These are phyloP conservation scores for Histomonas meleagridis DNA, from an alignment of 208 protist species.

Conservation along the genomic window DNA sequence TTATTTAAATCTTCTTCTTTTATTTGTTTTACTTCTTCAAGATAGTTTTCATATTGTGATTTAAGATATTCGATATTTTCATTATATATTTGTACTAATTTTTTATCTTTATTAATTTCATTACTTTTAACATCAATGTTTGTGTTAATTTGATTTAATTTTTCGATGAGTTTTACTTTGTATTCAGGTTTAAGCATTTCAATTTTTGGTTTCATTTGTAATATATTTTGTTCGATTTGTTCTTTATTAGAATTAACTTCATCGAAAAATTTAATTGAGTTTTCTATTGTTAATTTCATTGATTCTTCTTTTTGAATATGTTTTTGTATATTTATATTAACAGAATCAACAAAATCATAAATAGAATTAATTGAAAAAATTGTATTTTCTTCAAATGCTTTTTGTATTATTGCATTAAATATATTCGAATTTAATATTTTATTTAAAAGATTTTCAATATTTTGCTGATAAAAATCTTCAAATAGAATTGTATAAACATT, in stretches of 20 bases:
- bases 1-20: background rate
- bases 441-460: no score
- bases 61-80: background rate
- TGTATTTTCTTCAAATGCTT: no score
- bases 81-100: background rate
- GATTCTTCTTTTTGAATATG: background rate
- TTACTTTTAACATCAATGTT: background rate
- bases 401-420: no score
- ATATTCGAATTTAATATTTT: no score
- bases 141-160: background rate
- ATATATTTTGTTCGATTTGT: background rate
- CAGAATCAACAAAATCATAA: background rate
- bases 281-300: background rate
- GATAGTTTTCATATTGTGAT: background rate
- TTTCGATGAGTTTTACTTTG: background rate
- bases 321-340: background rate
- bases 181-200: background rate
- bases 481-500: no score
- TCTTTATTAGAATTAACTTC: background rate
- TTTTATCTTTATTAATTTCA: background rate
- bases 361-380: background rate
- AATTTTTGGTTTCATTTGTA: background rate
- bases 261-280: background rate
- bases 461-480: no score
- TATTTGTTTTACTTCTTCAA: background rate